phyloP scores from a whole-genome alignment of 2,329 filamentous ascomycete genomes.

The Microcera coccophila region DNA sequence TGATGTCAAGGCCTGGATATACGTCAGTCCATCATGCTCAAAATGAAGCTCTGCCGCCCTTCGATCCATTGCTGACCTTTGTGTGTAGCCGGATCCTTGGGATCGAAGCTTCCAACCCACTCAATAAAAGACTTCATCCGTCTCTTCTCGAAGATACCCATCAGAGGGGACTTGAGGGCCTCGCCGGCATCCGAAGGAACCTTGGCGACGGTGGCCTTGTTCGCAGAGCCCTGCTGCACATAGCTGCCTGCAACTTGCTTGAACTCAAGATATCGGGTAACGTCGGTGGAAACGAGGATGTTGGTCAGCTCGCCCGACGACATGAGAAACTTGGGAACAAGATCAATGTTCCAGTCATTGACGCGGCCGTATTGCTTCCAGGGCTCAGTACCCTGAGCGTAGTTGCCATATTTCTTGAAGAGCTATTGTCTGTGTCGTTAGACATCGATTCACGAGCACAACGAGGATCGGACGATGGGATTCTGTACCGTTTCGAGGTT shows the following conservation, averaged over 20 bases:
- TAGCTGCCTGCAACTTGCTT: slow-evolving; percentile 94
- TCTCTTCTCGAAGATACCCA: slow-evolving; percentile 97
- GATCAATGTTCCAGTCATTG: slow-evolving; percentile 99
- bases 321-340: slow-evolving; percentile 98
- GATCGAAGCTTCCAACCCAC: slow-evolving; percentile 85
- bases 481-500: slow-evolving; percentile 83
- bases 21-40: slow-evolving; percentile 11
- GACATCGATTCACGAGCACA: not conserved
- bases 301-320: slow-evolving; percentile 97
- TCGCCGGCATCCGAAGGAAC: slow-evolving; percentile 91
- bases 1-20: slow-evolving; percentile 69
- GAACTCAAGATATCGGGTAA: slow-evolving; percentile 85
- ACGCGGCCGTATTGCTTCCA: slow-evolving; percentile 96
- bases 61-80: slow-evolving; percentile 64
- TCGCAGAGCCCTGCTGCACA: slow-evolving; percentile 80
- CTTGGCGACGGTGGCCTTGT: slow-evolving; percentile 90
- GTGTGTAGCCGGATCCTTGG: slow-evolving; percentile 78
- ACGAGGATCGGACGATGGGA: not conserved
- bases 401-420: slow-evolving; percentile 95
- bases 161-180: slow-evolving; percentile 85
- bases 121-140: slow-evolving; percentile 95
- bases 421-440: slow-evolving; percentile 52
- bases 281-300: slow-evolving; percentile 94
- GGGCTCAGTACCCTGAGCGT: slow-evolving; percentile 72
- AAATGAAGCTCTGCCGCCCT: not conserved